phyloP scores from a whole-genome alignment of 2,329 filamentous ascomycete genomes.

The Cordyceps fumosorosea region DNA sequence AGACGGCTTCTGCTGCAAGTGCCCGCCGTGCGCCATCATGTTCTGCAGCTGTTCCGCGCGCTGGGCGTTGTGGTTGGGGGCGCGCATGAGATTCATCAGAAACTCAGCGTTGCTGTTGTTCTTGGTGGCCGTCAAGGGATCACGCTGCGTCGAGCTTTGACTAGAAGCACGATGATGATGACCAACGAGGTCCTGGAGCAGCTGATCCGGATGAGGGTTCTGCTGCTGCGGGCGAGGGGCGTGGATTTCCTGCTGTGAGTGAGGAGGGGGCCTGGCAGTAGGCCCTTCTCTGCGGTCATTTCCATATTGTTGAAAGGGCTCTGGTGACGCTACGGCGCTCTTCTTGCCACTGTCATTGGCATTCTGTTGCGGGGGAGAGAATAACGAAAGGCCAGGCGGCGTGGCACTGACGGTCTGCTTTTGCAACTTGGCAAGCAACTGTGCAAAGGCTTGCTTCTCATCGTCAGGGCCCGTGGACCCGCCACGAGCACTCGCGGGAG shows the following conservation, averaged over 20 bases:
- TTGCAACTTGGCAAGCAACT: constrained; percentile 75
- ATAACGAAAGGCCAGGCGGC: constrained; percentile 38
- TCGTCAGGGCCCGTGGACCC: constrained; percentile 40
- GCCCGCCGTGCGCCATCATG: constrained; percentile 34
- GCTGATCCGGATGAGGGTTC: constrained; percentile 50
- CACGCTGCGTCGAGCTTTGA: constrained; percentile 41
- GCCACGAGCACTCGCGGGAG: neutral
- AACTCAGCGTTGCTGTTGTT: constrained; percentile 71
- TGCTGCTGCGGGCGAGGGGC: constrained; percentile 45
- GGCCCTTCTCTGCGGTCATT: constrained; percentile 40
- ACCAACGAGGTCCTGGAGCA: constrained; percentile 53
- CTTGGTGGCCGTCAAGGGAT: constrained; percentile 32
- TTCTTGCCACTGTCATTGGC: constrained; percentile 25
- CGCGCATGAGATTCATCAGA: constrained; percentile 73
- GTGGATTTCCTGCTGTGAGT: constrained; percentile 40
- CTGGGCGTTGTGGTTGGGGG: constrained; percentile 40
- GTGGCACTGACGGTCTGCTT: constrained; percentile 43
- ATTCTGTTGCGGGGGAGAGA: constrained; percentile 33
- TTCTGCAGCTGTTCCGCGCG: constrained; percentile 42
- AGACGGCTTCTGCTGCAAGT: constrained; percentile 17
- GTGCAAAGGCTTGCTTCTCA: constrained; percentile 81
- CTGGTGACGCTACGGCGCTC: constrained; percentile 39
- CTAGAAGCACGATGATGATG: constrained; percentile 51
- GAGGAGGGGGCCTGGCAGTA: constrained; percentile 31
- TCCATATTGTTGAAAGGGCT: constrained; percentile 41